Evolutionary conservation across 495 filamentous ascomycete species (phyloP).

Genomic region (Hypoxylon subgilvum): DNA sequence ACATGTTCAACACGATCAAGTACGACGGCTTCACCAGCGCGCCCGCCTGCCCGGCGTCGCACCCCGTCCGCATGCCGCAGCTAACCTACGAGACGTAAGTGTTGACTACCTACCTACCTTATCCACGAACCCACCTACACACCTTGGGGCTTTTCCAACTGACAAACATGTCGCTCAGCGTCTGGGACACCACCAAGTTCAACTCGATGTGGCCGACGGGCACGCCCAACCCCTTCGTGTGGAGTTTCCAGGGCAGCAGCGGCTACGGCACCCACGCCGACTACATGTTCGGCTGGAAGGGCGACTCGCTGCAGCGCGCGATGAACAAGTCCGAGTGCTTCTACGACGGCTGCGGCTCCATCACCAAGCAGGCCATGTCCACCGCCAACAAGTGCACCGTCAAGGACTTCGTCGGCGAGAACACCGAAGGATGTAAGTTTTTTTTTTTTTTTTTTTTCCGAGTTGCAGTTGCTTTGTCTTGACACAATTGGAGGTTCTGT

Average conservation of each 20-base stretch:
- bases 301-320: slow-evolving; percentile 49
- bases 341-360: slow-evolving; percentile 54
- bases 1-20: slow-evolving; percentile 56
- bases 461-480: too few species aligned
- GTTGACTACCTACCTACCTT: too few species aligned
- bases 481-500: too few species aligned
- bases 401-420: slow-evolving; percentile 48
- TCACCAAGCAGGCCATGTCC: slow-evolving; percentile 51
- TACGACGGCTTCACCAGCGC: slow-evolving; percentile 49
- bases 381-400: slow-evolving; percentile 52
- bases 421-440: slow-evolving; percentile 55
- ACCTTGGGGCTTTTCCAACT: too few species aligned
- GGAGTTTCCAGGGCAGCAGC: slow-evolving; percentile 50
- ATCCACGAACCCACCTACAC: too few species aligned
- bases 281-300: slow-evolving; percentile 1
- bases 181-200: slow-evolving; percentile 59
- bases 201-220: slow-evolving; percentile 54
- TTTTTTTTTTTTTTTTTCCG: too few species aligned
- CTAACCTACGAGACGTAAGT: slow-evolving; percentile 60
- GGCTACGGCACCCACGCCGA: slow-evolving; percentile 47
- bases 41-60: slow-evolving; percentile 57
- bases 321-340: slow-evolving; percentile 53
- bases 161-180: too few species aligned
- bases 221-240: slow-evolving; percentile 56
- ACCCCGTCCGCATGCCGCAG: slow-evolving; percentile 52